Evolutionary conservation across 495 filamentous ascomycete genomes (phyloP).

Genomic region (Hypoxylon fragiforme): DNA sequence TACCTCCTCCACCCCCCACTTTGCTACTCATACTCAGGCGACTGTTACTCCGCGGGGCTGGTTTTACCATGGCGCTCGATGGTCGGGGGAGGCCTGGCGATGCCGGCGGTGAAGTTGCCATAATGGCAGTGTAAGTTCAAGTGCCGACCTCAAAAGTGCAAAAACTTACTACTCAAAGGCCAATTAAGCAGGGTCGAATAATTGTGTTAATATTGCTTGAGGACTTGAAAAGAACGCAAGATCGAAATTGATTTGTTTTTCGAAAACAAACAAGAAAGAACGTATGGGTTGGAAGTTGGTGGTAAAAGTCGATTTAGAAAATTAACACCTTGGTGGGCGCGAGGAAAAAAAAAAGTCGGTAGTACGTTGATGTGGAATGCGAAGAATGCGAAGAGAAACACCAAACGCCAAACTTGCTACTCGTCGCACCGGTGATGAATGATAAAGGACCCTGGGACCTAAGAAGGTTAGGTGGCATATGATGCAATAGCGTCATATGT

Average conservation of each 20-base stretch:
- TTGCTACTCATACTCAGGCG: conserved; percentile 87
- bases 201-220: neutral
- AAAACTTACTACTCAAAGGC: conserved; percentile 1
- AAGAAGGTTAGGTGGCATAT: conserved; percentile 10
- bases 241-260: neutral
- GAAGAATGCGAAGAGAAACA: conserved; percentile 18
- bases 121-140: conserved; percentile 36
- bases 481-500: conserved; percentile 19
- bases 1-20: conserved; percentile 68
- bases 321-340: too few relatives aligned
- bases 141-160: conserved; percentile 2
- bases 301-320: too few relatives aligned
- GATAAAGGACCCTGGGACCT: conserved; percentile 14
- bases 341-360: neutral
- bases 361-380: neutral
- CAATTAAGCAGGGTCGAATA: neutral
- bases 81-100: conserved; percentile 66
- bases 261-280: neutral
- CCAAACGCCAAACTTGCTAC: conserved; percentile 10
- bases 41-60: conserved; percentile 77
- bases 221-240: neutral
- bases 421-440: neutral
- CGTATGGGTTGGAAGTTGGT: neutral
- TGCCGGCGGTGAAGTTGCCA: conserved; percentile 60
- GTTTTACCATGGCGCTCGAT: conserved; percentile 82